These are phyloP conservation scores for Colletotrichum sp. DNA, from an alignment of 2,329 filamentous ascomycete species.

Conservation along the genomic window DNA sequence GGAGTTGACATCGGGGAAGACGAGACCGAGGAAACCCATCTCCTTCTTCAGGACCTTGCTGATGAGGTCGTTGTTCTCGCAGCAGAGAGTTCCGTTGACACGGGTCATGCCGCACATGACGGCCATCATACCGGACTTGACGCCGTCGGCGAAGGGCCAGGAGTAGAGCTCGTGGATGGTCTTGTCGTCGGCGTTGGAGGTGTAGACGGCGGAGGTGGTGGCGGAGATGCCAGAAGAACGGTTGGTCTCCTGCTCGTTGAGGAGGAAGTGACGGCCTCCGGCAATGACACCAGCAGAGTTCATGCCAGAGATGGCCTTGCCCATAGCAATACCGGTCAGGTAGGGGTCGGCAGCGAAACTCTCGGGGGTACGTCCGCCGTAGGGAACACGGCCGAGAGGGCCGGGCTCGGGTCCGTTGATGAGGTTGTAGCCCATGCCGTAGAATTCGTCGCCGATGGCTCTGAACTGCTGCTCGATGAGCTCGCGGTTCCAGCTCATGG, in stretches of 20 bases:
- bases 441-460: slow-evolving; percentile 22
- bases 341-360: slow-evolving; percentile 65
- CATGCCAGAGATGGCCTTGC: slow-evolving; percentile 58
- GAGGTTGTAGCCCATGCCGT: slow-evolving; percentile 21
- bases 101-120: slow-evolving; percentile 61
- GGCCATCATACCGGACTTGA: slow-evolving; percentile 63
- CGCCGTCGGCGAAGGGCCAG: slow-evolving; percentile 43
- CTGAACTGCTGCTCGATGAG: slow-evolving; percentile 18
- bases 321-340: slow-evolving; percentile 58
- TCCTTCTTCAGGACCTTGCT: not conserved
- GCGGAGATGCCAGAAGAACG: slow-evolving; percentile 58
- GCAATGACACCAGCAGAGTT: slow-evolving; percentile 62
- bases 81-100: slow-evolving; percentile 43
- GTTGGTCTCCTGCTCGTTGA: slow-evolving; percentile 65
- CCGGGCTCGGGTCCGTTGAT: slow-evolving; percentile 19
- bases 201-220: slow-evolving; percentile 57
- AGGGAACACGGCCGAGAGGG: slow-evolving; percentile 47
- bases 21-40: not conserved
- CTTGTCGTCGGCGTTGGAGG: slow-evolving; percentile 47
- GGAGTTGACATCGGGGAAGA: slow-evolving; percentile 44
- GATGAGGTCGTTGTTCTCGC: not conserved
- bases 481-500: slow-evolving; percentile 25
- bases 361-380: slow-evolving; percentile 65
- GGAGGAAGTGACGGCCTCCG: slow-evolving; percentile 65
- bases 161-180: slow-evolving; percentile 39